Percentiles rank a stretch among this genome's conserved stretches.
These are phyloP conservation scores for Solanum paucissectum DNA, from an alignment of 257 asterid species.

Conservation along the genomic window DNA sequence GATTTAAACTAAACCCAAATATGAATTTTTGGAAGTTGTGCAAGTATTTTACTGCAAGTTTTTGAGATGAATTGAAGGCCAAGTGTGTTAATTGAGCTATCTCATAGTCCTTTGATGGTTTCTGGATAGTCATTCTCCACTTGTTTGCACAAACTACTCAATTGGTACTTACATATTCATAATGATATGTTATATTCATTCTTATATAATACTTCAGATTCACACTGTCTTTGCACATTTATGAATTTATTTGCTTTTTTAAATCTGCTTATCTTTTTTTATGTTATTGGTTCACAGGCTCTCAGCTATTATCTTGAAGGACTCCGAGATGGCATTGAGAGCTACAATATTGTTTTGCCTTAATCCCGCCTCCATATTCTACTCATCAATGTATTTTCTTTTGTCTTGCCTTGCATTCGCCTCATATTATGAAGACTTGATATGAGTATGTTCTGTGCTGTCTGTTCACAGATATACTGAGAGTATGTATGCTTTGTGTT, in stretches of 20 bases:
- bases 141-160: neutral
- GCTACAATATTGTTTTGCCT: slow-evolving; percentile 87
- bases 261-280: neutral
- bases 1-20: neutral
- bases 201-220: neutral
- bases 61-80: neutral
- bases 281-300: slow-evolving; percentile 39
- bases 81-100: neutral
- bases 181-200: neutral
- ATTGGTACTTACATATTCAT: neutral
- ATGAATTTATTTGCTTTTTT: neutral
- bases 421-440: neutral
- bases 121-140: neutral
- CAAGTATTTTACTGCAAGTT: neutral
- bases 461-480: slow-evolving; percentile 68
- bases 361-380: slow-evolving; percentile 94
- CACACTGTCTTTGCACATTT: neutral
- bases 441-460: slow-evolving; percentile 8
- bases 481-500: slow-evolving; percentile 70
- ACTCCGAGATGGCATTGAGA: slow-evolving; percentile 61
- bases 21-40: neutral
- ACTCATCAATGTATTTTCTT: slow-evolving; percentile 72
- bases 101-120: neutral
- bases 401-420: slow-evolving; percentile 5
- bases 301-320: slow-evolving; percentile 53